Conservation (phyloP, 2,329 filamentous ascomycete species). For the Hypoxylon sp. region DNA sequence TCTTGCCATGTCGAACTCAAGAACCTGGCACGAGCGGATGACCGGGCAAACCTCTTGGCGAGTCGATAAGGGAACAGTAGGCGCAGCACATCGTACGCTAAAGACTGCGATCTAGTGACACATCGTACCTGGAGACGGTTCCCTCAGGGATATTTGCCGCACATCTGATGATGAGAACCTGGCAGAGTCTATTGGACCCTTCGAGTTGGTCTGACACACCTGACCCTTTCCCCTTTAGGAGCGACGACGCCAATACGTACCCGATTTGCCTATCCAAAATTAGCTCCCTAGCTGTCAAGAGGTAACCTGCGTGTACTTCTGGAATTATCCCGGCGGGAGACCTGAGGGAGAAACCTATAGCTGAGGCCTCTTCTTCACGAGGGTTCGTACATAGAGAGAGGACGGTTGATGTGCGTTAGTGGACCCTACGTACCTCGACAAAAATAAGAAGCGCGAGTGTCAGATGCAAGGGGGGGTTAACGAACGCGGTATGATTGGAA, state of each 20-base stretch:
- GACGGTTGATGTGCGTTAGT: conserved; percentile 37
- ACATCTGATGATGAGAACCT: conserved; percentile 42
- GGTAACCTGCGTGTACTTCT: conserved; percentile 26
- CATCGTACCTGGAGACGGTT: conserved; percentile 42
- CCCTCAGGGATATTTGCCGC: conserved; percentile 41
- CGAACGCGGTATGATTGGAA: conserved; percentile 39
- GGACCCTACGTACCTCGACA: conserved; percentile 38
- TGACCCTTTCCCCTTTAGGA: conserved; percentile 43
- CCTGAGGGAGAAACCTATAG: conserved; percentile 18
- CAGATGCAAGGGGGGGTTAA: conserved; percentile 40
- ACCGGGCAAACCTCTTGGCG: conserved; percentile 42
- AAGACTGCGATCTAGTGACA: conserved; percentile 41
- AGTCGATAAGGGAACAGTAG: conserved; percentile 43
- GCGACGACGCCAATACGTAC: conserved; percentile 40
- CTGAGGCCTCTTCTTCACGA: conserved; percentile 33
- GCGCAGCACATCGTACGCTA: conserved; percentile 42
- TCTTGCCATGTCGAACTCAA: conserved; percentile 37
- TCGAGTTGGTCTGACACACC: conserved; percentile 44
- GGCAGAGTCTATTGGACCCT: conserved; percentile 41
- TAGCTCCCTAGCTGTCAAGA: conserved; percentile 23
- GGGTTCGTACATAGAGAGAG: conserved; percentile 22
- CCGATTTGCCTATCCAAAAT: conserved; percentile 26
- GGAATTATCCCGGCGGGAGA: conserved; percentile 28
- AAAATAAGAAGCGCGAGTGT: conserved; percentile 42
- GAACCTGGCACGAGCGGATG: conserved; percentile 41